phyloP scores from a whole-genome alignment of 139 green algal genomes.

The Auxenochlorella pyrenoidosa region DNA sequence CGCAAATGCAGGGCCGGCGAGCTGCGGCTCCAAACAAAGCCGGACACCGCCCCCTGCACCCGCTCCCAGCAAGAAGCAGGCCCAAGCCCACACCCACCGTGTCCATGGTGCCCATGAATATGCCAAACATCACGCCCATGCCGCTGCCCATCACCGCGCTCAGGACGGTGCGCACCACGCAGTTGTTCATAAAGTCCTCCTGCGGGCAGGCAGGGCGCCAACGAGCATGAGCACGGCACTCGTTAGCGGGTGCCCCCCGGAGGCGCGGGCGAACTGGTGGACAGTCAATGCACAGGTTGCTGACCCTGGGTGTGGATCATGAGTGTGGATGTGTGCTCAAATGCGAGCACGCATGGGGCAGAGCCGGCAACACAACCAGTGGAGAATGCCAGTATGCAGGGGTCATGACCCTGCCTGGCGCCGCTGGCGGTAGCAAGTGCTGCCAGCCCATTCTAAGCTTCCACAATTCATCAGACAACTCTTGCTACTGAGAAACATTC shows the following conservation, averaged over 20 bases:
- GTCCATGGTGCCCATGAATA: constrained; percentile 88
- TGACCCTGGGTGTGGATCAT: too few species aligned
- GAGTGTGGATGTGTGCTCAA: too few species aligned
- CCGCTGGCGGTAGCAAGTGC: neutral
- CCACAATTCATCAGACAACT: neutral
- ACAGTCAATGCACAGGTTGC: too few species aligned
- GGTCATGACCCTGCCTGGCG: neutral
- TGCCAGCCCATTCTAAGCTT: neutral
- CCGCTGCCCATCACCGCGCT: constrained; percentile 78
- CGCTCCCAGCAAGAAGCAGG: too few species aligned
- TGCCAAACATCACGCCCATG: constrained; percentile 85
- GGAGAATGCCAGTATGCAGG: too few species aligned
- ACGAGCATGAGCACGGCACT: neutral
- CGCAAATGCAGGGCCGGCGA: too few species aligned
- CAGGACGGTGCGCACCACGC: constrained; percentile 80
- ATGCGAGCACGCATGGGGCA: too few species aligned
- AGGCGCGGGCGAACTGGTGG: too few species aligned
- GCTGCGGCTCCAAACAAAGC: too few species aligned
- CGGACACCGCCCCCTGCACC: too few species aligned
- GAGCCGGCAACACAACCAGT: too few species aligned
- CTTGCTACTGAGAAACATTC: neutral
- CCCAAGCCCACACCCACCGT: neutral
- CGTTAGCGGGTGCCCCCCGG: too few species aligned
- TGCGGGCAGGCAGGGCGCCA: constrained; percentile 1
- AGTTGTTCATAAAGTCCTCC: constrained; percentile 97